A percentile compares a stretch with the other conserved stretches of the same genome.
Evolutionary conservation across 768 basidiomycete species (phyloP).

Genomic region (Suillus subluteus): DNA sequence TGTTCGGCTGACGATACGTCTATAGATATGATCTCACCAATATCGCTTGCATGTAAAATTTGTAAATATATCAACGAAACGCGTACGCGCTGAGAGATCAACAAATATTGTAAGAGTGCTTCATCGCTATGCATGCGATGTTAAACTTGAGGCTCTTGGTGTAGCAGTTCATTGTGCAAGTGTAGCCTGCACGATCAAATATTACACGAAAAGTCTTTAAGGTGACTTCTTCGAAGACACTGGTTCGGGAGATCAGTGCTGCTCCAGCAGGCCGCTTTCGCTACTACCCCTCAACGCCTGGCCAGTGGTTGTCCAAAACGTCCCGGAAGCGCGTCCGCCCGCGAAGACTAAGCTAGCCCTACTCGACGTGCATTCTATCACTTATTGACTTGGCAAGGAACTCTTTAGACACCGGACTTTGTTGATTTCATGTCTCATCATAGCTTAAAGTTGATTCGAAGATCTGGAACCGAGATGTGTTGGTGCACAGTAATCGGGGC

Average conservation of each 20-base stretch:
- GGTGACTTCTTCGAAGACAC: neutral
- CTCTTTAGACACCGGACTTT: neutral
- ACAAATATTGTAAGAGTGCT: neutral
- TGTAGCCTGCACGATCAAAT: neutral
- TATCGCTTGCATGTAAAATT: neutral
- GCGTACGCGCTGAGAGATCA: neutral
- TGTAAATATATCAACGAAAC: neutral
- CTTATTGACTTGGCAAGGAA: neutral
- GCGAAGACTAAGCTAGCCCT: neutral
- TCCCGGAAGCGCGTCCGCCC: neutral
- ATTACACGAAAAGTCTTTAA: neutral
- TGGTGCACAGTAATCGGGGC: no score
- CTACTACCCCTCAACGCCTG: neutral
- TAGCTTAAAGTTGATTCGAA: neutral
- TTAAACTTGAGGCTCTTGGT: neutral
- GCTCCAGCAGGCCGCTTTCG: no score
- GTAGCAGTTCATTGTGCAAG: neutral
- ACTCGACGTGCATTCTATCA: neutral
- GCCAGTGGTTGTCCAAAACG: neutral
- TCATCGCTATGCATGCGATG: neutral
- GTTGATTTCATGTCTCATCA: neutral
- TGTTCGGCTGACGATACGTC: neutral
- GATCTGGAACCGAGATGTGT: neutral
- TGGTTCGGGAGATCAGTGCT: neutral
- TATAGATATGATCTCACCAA: neutral